Percentiles rank a stretch among this genome's conserved stretches.
These are phyloP conservation scores for Boletus calvinii DNA, from an alignment of 1,284 basidiomycete genomes.

Conservation along the genomic window DNA sequence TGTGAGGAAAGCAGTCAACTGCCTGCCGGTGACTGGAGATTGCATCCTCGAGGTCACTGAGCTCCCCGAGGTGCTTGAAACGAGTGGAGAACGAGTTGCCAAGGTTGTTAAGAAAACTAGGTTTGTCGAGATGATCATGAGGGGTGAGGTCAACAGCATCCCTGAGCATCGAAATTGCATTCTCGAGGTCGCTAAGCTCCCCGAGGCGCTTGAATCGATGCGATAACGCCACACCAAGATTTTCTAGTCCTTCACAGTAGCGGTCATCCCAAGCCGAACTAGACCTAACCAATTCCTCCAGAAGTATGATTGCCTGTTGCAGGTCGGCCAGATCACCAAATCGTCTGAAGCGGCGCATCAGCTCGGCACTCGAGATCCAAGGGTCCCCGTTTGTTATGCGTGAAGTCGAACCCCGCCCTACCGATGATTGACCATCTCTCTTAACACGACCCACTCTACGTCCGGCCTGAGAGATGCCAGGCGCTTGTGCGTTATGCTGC, in stretches of 20 bases:
- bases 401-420: too few relatives aligned
- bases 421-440: too few relatives aligned
- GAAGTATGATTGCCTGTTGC: neutral
- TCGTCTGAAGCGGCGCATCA: neutral
- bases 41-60: neutral
- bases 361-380: too few relatives aligned
- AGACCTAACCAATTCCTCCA: neutral
- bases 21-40: neutral
- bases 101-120: neutral
- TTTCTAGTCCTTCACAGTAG: neutral
- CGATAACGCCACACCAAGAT: neutral
- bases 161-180: neutral
- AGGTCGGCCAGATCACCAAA: neutral
- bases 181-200: too few relatives aligned
- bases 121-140: neutral
- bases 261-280: neutral
- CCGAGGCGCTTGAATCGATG: neutral
- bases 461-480: too few relatives aligned
- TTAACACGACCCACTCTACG: too few relatives aligned
- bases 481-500: too few relatives aligned
- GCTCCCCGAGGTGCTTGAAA: neutral
- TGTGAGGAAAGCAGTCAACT: neutral
- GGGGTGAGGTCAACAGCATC: neutral
- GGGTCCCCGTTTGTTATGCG: too few relatives aligned
- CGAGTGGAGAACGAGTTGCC: neutral